Evolutionary conservation across 371 early-diverging fungal genomes (phyloP), one percentile per base, ranked within the genome.

Genomic region (Saksenaea vasiformis): DNA sequence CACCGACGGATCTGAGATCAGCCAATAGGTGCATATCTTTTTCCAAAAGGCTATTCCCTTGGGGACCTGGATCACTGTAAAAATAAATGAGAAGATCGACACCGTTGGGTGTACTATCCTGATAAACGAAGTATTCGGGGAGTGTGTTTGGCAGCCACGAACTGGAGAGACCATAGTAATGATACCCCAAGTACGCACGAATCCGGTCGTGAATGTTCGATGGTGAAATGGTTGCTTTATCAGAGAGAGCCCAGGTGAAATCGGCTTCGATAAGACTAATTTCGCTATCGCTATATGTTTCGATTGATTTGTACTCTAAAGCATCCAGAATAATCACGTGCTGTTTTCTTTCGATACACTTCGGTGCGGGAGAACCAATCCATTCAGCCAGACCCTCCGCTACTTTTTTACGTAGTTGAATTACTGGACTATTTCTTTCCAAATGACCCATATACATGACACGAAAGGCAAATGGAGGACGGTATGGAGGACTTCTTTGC

Each of bases 201-300:
- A 61, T 62, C 17, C 55, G 31, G 24, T 55, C 59, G 55, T 28
- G 53, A 11, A 22, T 31, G 14, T 54, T 62, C 10, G 51, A 22
- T 14, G 51, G 39, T 9, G 51, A 28, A 19, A n/a, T 58, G 15
- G 28, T 24, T 22, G 34, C 14, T 11, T 44, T 44, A 15, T 17
- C 27, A 5, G 43, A 36, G 8, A n/a, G 34, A 15, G 34, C 37
- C 54, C 70, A 58, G 8, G 63, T 66, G 62, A 70, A 70, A 56
- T 70, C 70, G 37, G 63, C 70, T 43, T 70, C 70, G 26, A 70
- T 70, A 5, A 70, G 55, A 36, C 57, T 41, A 7, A 70, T 31
- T 9, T 66, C 66, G 38, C 62, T 62, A 47, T 70, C 70, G 31
- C 62, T 66, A 27, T 66, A 70, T 0, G 66, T 70, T 53, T 70